Conservation (phyloP, 495 filamentous ascomycete species). For the Trichoderma erinaceum region DNA sequence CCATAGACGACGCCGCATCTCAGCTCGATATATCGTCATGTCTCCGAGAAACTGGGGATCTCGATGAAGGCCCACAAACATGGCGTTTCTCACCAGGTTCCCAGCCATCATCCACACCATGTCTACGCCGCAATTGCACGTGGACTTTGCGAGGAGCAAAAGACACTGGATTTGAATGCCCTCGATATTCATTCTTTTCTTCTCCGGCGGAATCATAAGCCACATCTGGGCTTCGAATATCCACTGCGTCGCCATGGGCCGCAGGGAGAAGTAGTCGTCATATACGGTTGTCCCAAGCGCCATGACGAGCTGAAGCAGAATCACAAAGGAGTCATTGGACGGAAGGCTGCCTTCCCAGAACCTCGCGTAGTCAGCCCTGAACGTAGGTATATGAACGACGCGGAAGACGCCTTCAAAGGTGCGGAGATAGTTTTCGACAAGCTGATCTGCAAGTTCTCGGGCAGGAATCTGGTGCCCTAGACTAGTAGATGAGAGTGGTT, state of each 20-base stretch:
- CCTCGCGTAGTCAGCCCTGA: conserved; percentile 43
- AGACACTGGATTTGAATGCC: conserved; percentile 56
- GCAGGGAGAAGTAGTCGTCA: conserved; percentile 41
- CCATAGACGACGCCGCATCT: conserved; percentile 66
- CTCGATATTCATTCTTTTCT: conserved; percentile 48
- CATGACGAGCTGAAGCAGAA: conserved; percentile 59
- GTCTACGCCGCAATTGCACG: conserved; percentile 49
- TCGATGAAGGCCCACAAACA: conserved; percentile 57
- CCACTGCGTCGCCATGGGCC: conserved; percentile 53
- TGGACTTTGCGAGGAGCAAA: conserved; percentile 53
- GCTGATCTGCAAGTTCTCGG: conserved; percentile 39
- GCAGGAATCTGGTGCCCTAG: conserved; percentile 30
- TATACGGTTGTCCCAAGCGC: conserved; percentile 55
- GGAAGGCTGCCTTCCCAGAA: conserved; percentile 34
- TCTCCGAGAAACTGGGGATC: conserved; percentile 44
- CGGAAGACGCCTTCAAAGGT: conserved; percentile 49
- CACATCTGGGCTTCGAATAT: conserved; percentile 57
- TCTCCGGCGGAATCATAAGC: conserved; percentile 48
- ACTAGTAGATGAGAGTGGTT: conserved; percentile 25
- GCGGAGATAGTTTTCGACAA: conserved; percentile 46
- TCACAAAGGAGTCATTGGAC: conserved; percentile 39
- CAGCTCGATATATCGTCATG: conserved; percentile 45
- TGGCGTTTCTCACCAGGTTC: conserved; percentile 49
- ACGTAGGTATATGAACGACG: conserved; percentile 46
- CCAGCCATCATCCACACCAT: conserved; percentile 55